Percentiles rank a stretch among this genome's conserved stretches.
phyloP scores from a whole-genome alignment of 352 stramenopile species.

The Aphanomyces invadans region DNA sequence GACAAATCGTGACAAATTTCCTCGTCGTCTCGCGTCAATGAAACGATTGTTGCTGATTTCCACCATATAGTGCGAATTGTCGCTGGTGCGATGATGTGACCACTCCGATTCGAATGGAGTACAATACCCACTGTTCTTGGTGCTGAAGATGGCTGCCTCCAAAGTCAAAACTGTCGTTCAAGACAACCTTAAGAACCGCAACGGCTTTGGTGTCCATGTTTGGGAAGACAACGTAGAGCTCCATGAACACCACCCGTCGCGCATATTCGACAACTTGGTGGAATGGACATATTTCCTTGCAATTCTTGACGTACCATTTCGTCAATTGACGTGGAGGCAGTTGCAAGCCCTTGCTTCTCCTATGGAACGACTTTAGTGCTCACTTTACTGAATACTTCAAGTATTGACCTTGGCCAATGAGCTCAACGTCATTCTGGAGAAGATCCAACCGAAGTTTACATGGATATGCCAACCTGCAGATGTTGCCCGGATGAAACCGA shows the following conservation, averaged over 20 bases:
- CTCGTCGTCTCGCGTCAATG: too few relatives aligned
- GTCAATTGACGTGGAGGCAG: neutral
- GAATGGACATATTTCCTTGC: constrained; percentile 27
- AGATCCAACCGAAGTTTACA: neutral
- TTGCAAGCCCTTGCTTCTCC: neutral
- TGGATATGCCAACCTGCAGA: neutral
- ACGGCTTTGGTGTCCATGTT: constrained; percentile 26
- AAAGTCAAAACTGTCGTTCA: neutral
- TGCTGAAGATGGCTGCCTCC: constrained; percentile 28
- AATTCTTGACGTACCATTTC: constrained; percentile 27
- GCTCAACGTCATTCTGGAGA: neutral
- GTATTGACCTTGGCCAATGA: neutral
- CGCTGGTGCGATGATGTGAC: too few relatives aligned
- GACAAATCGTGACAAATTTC: too few relatives aligned
- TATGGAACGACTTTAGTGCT: neutral
- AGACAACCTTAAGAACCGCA: constrained; percentile 10
- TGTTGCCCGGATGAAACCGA: neutral
- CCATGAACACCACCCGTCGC: constrained; percentile 1
- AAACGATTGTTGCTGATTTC: too few relatives aligned
- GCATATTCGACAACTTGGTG: constrained; percentile 29
- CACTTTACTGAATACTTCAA: neutral
- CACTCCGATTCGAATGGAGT: constrained; percentile 19
- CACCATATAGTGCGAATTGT: too few relatives aligned
- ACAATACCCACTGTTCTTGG: constrained; percentile 28
- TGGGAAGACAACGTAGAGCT: constrained; percentile 23